Conservation (phyloP, 192 early-diverging fungal genomes). For the Backusella tarrabulga region DNA sequence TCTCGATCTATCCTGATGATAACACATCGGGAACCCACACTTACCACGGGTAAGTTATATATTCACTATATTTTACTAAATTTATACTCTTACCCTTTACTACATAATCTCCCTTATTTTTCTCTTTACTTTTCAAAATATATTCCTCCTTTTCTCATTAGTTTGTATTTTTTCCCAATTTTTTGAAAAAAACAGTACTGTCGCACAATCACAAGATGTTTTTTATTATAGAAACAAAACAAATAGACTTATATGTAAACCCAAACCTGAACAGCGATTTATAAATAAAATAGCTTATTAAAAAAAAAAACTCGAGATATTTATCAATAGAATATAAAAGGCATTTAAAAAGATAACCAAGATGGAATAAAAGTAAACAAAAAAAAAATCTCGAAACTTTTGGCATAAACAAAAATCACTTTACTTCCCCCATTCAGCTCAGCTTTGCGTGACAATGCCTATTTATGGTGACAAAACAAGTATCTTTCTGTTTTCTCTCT, state of each 20-base stretch:
- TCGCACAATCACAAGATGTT: background rate
- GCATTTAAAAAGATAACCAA: background rate
- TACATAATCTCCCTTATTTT: too few relatives aligned
- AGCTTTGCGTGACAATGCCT: slow-evolving; percentile 6
- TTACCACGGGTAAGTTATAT: too few relatives aligned
- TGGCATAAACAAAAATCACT: slow-evolving; percentile 1
- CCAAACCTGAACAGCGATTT: background rate
- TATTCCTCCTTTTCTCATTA: too few relatives aligned
- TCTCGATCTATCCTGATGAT: too few relatives aligned
- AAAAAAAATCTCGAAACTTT: background rate
- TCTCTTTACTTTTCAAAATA: too few relatives aligned
- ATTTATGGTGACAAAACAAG: slow-evolving; percentile 14
- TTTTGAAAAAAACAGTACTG: too few relatives aligned
- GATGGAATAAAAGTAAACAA: background rate
- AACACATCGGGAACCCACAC: too few relatives aligned
- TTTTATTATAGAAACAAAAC: background rate
- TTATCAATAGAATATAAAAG: background rate
- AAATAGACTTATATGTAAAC: background rate
- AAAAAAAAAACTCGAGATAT: background rate
- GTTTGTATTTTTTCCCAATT: too few relatives aligned
- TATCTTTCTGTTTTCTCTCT: too few relatives aligned
- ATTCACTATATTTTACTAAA: too few relatives aligned
- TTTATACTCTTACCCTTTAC: too few relatives aligned
- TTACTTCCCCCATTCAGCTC: background rate
- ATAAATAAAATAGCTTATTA: background rate